Base-by-base conservation (phyloP, 257 asterid genomes). In the Thymus quinquecostatus region DNA sequence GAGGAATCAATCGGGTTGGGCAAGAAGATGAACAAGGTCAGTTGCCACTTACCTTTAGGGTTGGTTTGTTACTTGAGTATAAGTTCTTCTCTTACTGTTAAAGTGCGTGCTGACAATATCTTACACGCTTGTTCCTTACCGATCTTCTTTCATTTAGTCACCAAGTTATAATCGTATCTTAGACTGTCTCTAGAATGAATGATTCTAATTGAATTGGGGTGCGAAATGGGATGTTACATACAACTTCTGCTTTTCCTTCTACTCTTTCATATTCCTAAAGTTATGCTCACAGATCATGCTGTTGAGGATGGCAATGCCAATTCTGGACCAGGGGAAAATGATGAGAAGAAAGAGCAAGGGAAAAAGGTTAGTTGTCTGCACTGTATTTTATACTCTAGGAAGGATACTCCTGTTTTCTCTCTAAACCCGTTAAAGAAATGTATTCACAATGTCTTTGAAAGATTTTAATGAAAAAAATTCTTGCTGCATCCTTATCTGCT, bases 1-100 rank as follows among this genome's bases (percentile, higher is more conserved):
- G 95, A 84, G 97, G 96, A 79, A 95, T 95, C 69, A 95, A 89
- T 76, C 89, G 98, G 68, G 99, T 88, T 81, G 97, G 99, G 64
- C 88, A 71, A 70, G 99, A 85, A 73, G 78, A 85, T 80, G 96
- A 85, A 64, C 85, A 79, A 88, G 98, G 98, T 92, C 56, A 72
- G 77, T 30, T 58, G 75, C 63, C 75, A 44, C 36, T 41, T 45
- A 48, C 30, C 77, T 67, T 71, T 64, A 30, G 69, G 38, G 41
- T 64, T 43, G 28, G 6, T 27, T 63, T 63, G 68, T 28, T 63
- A 12, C 27, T 43, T 61, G 14, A 14, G 41, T 38, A 4, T 4
- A 38, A 21, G 10, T 14, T 61, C 8, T 9, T 3, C n/a, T 45
- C 49, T 2, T 44, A 9, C 3, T 44, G 41, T 38, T 38, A 4